Base-by-base conservation (phyloP, 495 filamentous ascomycete species). In the Penicillium verhagenii region DNA sequence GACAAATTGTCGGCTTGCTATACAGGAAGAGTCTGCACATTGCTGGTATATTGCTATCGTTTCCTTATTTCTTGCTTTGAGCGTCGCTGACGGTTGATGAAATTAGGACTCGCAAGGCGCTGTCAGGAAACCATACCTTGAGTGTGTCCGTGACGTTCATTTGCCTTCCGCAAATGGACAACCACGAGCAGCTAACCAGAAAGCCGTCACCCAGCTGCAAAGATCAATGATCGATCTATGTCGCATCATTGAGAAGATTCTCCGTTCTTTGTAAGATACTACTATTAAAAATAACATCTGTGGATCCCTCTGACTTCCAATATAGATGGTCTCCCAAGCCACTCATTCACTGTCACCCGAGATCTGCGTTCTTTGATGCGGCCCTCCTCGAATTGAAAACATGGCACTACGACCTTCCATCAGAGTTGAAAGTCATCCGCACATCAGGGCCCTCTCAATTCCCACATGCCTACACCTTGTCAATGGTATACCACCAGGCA, bases 1-100 rank as follows among this genome's bases (percentile, higher is more conserved):
- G 67, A 70, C 43, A 71, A 71, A 31, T 28, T 68, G 25, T 55
- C 63, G 9, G 63, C 68, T 4, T 63, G 65, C 31, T 71, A 71
- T 51, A 66, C 63, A 6, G 68, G 68, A 1, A 50, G 68, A 20
- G 63, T 68, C 8, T 71, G 68, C 37, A 68, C 68, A 6, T 56
- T 71, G 43, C 43, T 68, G 52, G 67, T 70, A 61, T 45, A 54
- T 44, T 24, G 2, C 14, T 2, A 24, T 2, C 2, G 4, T 18
- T 39, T 11, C n/a, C 23, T 6, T 29, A 48, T 2, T 47, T 5
- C 37, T 19, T 16, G 47, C 47, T n/a, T n/a, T n/a, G n/a, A n/a
- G n/a, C n/a, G n/a, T n/a, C n/a, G n/a, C n/a, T n/a, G n/a, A n/a
- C n/a, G n/a, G n/a, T n/a, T 42, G 4, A 19, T 18, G 10, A 14